Evolutionary conservation across 2,329 filamentous ascomycete genomes (phyloP).

Genomic region (Aureobasidium sp.): DNA sequence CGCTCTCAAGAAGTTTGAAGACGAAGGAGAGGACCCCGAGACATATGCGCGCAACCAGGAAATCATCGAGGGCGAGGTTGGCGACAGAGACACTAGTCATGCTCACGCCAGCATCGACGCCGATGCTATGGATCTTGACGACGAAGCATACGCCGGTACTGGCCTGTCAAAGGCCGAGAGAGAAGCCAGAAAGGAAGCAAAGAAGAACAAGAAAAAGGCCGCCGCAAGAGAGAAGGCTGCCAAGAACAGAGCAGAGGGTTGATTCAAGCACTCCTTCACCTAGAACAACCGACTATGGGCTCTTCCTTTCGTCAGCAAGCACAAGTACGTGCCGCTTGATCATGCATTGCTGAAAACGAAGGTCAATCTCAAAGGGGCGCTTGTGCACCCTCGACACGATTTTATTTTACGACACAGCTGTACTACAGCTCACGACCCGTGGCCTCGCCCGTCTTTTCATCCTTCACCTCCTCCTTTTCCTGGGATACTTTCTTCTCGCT

Average conservation of each 20-base stretch:
- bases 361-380: background rate
- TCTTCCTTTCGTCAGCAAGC: background rate
- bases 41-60: slow-evolving; percentile 35
- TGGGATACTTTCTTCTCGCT: slow-evolving; percentile 51
- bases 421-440: slow-evolving; percentile 67
- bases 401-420: slow-evolving; percentile 11
- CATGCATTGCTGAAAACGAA: background rate
- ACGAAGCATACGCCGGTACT: slow-evolving; percentile 20
- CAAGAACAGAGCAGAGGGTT: slow-evolving; percentile 15
- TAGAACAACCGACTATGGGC: background rate
- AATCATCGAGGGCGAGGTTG: slow-evolving; percentile 37
- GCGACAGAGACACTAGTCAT: slow-evolving; percentile 23
- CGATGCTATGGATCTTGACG: slow-evolving; percentile 18
- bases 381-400: background rate
- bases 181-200: slow-evolving; percentile 48
- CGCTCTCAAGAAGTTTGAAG: slow-evolving; percentile 16
- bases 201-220: slow-evolving; percentile 47
- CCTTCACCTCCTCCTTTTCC: slow-evolving; percentile 43
- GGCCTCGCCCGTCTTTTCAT: slow-evolving; percentile 58
- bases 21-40: slow-evolving; percentile 34
- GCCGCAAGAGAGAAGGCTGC: slow-evolving; percentile 31
- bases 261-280: background rate
- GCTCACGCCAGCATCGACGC: slow-evolving; percentile 19
- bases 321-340: background rate
- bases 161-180: slow-evolving; percentile 38